These are phyloP conservation scores for Fusarium duplospermum DNA, from an alignment of 2,329 filamentous ascomycete genomes.

Conservation along the genomic window DNA sequence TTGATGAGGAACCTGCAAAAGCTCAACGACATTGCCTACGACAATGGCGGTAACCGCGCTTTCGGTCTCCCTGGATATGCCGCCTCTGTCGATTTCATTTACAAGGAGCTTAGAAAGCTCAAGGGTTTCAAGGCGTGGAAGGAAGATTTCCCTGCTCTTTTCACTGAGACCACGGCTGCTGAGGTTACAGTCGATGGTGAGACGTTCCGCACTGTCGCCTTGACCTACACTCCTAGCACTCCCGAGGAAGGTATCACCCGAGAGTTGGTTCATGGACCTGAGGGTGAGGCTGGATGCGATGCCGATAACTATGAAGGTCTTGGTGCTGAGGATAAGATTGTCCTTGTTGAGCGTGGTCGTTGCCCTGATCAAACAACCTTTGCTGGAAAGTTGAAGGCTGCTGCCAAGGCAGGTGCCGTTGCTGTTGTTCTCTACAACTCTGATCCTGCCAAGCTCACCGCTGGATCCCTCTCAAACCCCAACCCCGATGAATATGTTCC, in stretches of 20 bases:
- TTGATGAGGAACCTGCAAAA: slow-evolving; percentile 43
- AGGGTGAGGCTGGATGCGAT: slow-evolving; percentile 42
- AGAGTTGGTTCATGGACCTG: slow-evolving; percentile 43
- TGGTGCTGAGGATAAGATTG: slow-evolving; percentile 46
- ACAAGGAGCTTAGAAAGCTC: slow-evolving; percentile 43
- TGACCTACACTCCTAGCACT: slow-evolving; percentile 49
- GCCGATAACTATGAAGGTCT: slow-evolving; percentile 42
- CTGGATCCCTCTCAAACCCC: slow-evolving; percentile 42
- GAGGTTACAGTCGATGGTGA: slow-evolving; percentile 43
- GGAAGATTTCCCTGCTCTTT: slow-evolving; percentile 46
- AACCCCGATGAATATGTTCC: slow-evolving; percentile 46
- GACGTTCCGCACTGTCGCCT: slow-evolving; percentile 40
- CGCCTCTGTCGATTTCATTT: slow-evolving; percentile 50
- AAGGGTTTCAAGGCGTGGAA: slow-evolving; percentile 45
- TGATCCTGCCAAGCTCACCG: slow-evolving; percentile 45
- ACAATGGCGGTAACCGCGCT: slow-evolving; percentile 47
- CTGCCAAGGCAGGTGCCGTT: slow-evolving; percentile 44
- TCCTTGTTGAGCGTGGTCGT: slow-evolving; percentile 47
- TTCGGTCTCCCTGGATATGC: slow-evolving; percentile 48
- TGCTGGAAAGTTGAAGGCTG: slow-evolving; percentile 46
- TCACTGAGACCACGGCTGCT: slow-evolving; percentile 38
- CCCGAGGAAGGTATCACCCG: slow-evolving; percentile 44
- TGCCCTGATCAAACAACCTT: slow-evolving; percentile 48
- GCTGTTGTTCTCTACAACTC: slow-evolving; percentile 49
- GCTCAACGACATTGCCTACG: slow-evolving; percentile 47